Evolutionary conservation across 805 yeast species (phyloP).

Genomic region (Wickerhamiella sorbophila): DNA sequence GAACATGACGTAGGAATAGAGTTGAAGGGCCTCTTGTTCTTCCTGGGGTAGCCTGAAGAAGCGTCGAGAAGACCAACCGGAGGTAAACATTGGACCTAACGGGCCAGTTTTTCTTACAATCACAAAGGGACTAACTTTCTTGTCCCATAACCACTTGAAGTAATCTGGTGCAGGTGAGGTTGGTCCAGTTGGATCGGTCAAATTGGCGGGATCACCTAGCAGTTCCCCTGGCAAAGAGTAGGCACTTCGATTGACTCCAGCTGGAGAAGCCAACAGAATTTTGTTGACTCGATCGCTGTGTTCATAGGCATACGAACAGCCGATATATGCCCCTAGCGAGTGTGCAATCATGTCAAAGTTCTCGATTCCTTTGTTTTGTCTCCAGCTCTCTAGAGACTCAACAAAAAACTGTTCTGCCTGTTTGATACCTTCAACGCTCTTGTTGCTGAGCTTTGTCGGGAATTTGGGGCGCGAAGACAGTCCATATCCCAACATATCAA

Average conservation of each 20-base stretch:
- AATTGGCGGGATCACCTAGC: conserved; percentile 8
- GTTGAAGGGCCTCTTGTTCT: conserved; percentile 47
- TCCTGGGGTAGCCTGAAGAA: conserved; percentile 41
- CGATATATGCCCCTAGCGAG: conserved; percentile 82
- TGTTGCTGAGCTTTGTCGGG: conserved; percentile 16
- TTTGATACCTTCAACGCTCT: conserved; percentile 27
- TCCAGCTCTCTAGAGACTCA: conserved; percentile 53
- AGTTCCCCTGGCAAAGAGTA: conserved; percentile 20
- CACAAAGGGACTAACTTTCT: conserved; percentile 71
- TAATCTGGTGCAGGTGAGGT: conserved; percentile 43
- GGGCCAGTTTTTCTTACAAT: conserved; percentile 67
- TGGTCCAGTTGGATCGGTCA: conserved; percentile 8
- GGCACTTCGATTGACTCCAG: conserved; percentile 50
- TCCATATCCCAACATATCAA: conserved; percentile 86
- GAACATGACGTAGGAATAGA: conserved; percentile 72
- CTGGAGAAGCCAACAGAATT: conserved; percentile 76
- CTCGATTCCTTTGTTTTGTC: conserved; percentile 33
- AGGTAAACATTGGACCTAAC: conserved; percentile 68
- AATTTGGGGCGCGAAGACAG: conserved; percentile 71
- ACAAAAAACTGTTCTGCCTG: conserved; percentile 50
- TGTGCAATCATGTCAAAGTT: conserved; percentile 61
- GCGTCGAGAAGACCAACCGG: conserved; percentile 80
- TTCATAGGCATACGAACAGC: conserved; percentile 49
- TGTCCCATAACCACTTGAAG: conserved; percentile 74
- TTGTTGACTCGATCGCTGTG: conserved; percentile 49